A percentile compares a stretch with the other conserved stretches of the same genome.
These are phyloP conservation scores for Podila epigama DNA, from an alignment of 192 early-diverging fungal species.

Conservation along the genomic window DNA sequence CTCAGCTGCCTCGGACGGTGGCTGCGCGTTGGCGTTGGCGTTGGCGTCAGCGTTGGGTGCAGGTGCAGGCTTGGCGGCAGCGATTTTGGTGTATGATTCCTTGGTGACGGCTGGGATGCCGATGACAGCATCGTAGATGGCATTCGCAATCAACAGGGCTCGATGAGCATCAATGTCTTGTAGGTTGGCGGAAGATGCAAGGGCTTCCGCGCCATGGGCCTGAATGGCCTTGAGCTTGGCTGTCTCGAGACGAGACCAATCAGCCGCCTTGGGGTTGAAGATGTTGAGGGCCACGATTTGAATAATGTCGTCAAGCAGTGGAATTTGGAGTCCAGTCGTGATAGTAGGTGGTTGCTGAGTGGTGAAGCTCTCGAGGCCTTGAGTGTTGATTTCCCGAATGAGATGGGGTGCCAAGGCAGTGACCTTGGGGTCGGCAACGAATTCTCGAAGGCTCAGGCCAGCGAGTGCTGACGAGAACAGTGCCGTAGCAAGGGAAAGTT, in stretches of 20 bases:
- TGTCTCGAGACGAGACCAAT: conserved; percentile 9
- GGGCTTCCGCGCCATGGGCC: conserved; percentile 2
- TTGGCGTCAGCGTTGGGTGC: background rate
- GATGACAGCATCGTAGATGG: conserved; percentile 17
- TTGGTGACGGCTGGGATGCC: conserved; percentile 5
- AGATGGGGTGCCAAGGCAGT: conserved; percentile 5
- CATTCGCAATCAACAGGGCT: conserved; percentile 3
- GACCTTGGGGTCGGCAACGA: conserved; percentile 1
- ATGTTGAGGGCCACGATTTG: conserved; percentile 11
- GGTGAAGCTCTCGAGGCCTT: background rate
- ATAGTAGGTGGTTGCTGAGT: background rate
- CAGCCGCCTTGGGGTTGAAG: conserved; percentile 1
- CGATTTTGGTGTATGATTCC: background rate
- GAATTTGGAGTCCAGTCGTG: background rate
- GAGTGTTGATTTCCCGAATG: background rate
- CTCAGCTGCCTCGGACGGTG: too few relatives aligned
- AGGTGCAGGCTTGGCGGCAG: background rate
- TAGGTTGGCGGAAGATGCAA: background rate
- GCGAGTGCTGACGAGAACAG: background rate
- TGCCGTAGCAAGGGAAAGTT: background rate
- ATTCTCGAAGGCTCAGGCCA: background rate
- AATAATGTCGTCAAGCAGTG: conserved; percentile 13
- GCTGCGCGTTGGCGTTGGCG: background rate
- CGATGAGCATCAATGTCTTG: background rate
- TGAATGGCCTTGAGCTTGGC: conserved; percentile 9